phyloP scores from a whole-genome alignment of 1,139 yeast genomes.

The Lodderomyces beijingensis region DNA sequence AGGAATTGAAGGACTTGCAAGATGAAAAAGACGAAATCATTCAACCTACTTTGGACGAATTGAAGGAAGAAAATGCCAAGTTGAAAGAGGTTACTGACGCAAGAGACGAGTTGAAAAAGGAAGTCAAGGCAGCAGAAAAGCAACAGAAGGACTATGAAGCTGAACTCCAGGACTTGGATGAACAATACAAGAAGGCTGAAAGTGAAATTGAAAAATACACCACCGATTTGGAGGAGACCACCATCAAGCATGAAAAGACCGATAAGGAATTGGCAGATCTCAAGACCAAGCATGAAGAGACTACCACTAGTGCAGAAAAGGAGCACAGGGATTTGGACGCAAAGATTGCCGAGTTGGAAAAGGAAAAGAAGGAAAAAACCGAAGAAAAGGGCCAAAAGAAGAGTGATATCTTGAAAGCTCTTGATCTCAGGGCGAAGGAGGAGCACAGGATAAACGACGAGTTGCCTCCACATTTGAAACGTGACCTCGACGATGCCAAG shows the following conservation, averaged over 20 bases:
- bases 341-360: conserved; percentile 27
- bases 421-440: conserved; percentile 35
- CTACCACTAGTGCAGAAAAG: conserved; percentile 23
- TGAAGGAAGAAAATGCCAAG: conserved; percentile 34
- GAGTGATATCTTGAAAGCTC: conserved; percentile 27
- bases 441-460: conserved; percentile 44
- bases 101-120: conserved; percentile 31
- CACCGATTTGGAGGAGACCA: conserved; percentile 28
- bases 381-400: conserved; percentile 29
- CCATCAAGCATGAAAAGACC: conserved; percentile 29
- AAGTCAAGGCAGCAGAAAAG: conserved; percentile 30
- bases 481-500: conserved; percentile 37
- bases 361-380: conserved; percentile 26
- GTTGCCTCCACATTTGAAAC: conserved; percentile 51
- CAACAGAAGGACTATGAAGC: conserved; percentile 32
- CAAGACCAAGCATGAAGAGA: conserved; percentile 21
- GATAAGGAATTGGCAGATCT: conserved; percentile 29
- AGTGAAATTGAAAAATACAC: conserved; percentile 34
- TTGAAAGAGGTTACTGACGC: conserved; percentile 38
- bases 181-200: conserved; percentile 34
- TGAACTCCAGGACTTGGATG: conserved; percentile 33
- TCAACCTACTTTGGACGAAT: conserved; percentile 40
- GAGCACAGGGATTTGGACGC: conserved; percentile 28
- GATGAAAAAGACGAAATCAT: conserved; percentile 41
- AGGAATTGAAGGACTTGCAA: conserved; percentile 44